phyloP scores from a whole-genome alignment of 805 yeast genomes.

The Myxozyma mucilagina region DNA sequence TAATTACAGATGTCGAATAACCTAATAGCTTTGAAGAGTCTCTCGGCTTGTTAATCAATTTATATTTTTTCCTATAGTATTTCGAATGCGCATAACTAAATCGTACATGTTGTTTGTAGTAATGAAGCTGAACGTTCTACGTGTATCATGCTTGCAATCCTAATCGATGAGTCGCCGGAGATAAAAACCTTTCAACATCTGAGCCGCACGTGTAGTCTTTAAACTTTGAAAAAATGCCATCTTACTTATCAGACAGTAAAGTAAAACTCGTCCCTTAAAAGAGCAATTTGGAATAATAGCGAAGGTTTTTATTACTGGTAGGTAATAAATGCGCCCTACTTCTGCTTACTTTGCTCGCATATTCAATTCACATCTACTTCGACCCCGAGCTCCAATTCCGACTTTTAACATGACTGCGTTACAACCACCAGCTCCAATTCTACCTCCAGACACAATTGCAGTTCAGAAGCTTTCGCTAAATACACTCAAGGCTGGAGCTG shows the following conservation, averaged over 20 bases:
- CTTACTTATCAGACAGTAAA: too few relatives aligned
- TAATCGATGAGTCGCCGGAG: too few relatives aligned
- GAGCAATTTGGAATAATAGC: not conserved
- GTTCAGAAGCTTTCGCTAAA: slow-evolving; percentile 55
- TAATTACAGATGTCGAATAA: not conserved
- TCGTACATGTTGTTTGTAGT: too few relatives aligned
- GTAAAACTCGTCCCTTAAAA: not conserved
- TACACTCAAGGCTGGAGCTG: slow-evolving; percentile 37
- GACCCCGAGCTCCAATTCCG: not conserved
- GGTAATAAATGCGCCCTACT: not conserved
- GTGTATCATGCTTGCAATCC: too few relatives aligned
- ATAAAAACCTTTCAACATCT: too few relatives aligned
- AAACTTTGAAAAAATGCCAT: too few relatives aligned
- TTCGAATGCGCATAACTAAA: too few relatives aligned
- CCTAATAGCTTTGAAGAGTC: not conserved
- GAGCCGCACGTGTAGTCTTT: too few relatives aligned
- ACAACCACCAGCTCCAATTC: slow-evolving; percentile 13
- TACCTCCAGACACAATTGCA: slow-evolving; percentile 23
- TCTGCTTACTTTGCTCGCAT: not conserved
- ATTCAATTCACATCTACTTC: not conserved
- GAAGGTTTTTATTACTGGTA: not conserved
- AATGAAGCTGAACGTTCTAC: too few relatives aligned
- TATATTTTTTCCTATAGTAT: not conserved
- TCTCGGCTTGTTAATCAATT: not conserved
- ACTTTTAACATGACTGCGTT: not conserved